phyloP scores from a whole-genome alignment of 2,329 filamentous ascomycete species.

The Penicillium sp. region DNA sequence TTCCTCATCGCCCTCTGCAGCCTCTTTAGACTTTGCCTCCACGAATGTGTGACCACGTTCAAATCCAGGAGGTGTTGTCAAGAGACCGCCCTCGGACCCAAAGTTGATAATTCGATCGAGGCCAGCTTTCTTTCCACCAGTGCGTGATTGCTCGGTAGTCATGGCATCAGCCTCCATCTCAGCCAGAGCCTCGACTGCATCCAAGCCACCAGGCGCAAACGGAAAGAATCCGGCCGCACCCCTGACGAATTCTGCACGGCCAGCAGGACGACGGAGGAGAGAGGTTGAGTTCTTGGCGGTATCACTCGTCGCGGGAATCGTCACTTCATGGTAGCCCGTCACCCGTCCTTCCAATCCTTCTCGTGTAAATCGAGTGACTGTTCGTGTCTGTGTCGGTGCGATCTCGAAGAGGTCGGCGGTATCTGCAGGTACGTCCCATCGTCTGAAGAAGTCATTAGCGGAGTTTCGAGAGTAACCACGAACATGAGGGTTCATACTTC shows the following conservation, averaged over 20 bases:
- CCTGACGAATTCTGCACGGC: conserved; percentile 86
- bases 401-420: conserved; percentile 85
- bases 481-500: conserved; percentile 58
- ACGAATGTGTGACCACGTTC: conserved; percentile 75
- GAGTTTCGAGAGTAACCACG: not conserved
- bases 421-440: conserved; percentile 83
- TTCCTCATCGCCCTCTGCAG: conserved; percentile 69
- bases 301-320: conserved; percentile 83
- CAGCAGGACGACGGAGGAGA: conserved; percentile 81
- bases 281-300: conserved; percentile 97
- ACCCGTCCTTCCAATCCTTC: conserved; percentile 92
- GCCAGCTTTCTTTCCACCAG: conserved; percentile 53
- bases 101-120: conserved; percentile 89
- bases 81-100: conserved; percentile 74
- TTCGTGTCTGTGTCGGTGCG: conserved; percentile 89
- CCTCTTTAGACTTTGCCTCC: conserved; percentile 63
- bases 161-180: conserved; percentile 77
- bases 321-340: conserved; percentile 92
- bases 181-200: conserved; percentile 83
- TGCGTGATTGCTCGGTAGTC: conserved; percentile 54
- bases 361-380: conserved; percentile 89
- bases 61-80: conserved; percentile 84
- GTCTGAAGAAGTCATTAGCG: conserved; percentile 41
- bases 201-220: conserved; percentile 88
- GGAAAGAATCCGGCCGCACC: conserved; percentile 94